phyloP scores from a whole-genome alignment of 305 asterid genomes.

The Andrographis paniculata region DNA sequence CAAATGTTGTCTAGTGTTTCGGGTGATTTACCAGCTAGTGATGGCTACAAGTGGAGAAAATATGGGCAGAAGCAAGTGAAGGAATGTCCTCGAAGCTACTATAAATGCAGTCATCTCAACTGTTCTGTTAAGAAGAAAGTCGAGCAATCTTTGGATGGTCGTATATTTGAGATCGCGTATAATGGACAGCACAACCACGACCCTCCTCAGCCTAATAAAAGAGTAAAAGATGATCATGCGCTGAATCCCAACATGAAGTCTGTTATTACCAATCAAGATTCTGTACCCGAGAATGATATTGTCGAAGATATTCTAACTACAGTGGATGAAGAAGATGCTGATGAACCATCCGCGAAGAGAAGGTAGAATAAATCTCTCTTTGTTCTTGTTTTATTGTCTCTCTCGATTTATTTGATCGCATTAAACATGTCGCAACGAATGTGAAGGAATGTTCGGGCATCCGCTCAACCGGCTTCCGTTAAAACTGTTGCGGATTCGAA shows the following conservation, averaged over 20 bases:
- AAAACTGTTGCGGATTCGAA: constrained; percentile 68
- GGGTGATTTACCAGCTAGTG: constrained; percentile 53
- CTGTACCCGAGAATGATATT: constrained; percentile 21
- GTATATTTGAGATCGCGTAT: constrained; percentile 64
- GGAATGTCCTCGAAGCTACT: constrained; percentile 94
- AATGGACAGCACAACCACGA: constrained; percentile 83
- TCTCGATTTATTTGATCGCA: not conserved
- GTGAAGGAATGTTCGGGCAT: constrained; percentile 29
- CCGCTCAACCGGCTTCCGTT: constrained; percentile 29
- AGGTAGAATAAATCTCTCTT: constrained; percentile 32
- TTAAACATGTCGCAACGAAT: constrained; percentile 23
- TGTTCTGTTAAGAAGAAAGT: constrained; percentile 93
- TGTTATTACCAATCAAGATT: not conserved
- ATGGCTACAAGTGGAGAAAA: constrained; percentile 98
- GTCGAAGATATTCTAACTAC: constrained; percentile 27
- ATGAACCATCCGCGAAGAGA: constrained; percentile 63
- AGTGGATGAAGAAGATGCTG: constrained; percentile 41
- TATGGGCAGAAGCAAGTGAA: constrained; percentile 93
- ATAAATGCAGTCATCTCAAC: constrained; percentile 55
- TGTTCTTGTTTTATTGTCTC: not conserved
- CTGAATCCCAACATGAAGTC: constrained; percentile 16
- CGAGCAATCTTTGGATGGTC: constrained; percentile 69
- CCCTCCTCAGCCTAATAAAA: constrained; percentile 45
- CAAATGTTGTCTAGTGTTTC: constrained; percentile 26
- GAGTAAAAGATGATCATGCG: constrained; percentile 36